Percentiles rank a stretch among this genome's conserved stretches.
Evolutionary conservation across 331 rosid species (phyloP).

Genomic region (Arachis monticola): DNA sequence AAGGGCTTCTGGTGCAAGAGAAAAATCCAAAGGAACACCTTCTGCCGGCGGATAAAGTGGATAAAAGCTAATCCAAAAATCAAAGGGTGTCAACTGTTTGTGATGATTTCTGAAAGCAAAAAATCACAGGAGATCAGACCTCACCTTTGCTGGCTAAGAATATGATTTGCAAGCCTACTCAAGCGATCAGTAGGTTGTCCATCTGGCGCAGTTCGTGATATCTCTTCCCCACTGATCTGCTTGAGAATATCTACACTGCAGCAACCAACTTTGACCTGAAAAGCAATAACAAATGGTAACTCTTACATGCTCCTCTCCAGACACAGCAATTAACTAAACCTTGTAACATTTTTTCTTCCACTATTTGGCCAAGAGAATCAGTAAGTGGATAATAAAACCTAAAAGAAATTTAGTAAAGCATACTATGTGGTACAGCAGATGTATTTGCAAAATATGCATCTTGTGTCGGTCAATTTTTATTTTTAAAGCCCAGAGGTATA

Average conservation of each 20-base stretch:
- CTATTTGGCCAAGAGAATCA: conserved; percentile 3
- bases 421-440: conserved; percentile 9
- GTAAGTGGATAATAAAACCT: conserved; percentile 8
- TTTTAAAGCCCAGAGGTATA: not conserved
- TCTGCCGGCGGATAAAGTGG: conserved; percentile 93
- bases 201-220: conserved; percentile 68
- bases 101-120: conserved; percentile 19
- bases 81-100: conserved; percentile 12
- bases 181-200: conserved; percentile 77
- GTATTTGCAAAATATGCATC: conserved; percentile 1
- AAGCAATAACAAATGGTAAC: conserved; percentile 32
- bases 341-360: not conserved
- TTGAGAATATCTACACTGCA: conserved; percentile 88
- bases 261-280: conserved; percentile 90
- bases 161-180: conserved; percentile 80
- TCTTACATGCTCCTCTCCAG: conserved; percentile 23
- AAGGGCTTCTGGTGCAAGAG: conserved; percentile 82
- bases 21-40: conserved; percentile 81
- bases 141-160: conserved; percentile 79
- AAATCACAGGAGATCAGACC: not conserved
- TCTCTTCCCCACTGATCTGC: conserved; percentile 94
- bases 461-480: not conserved
- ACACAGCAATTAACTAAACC: conserved; percentile 38
- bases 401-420: conserved; percentile 24
- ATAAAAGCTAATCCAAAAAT: conserved; percentile 74